phyloP scores from a whole-genome alignment of 805 yeast species.

The Wickerhamiella nectarea region DNA sequence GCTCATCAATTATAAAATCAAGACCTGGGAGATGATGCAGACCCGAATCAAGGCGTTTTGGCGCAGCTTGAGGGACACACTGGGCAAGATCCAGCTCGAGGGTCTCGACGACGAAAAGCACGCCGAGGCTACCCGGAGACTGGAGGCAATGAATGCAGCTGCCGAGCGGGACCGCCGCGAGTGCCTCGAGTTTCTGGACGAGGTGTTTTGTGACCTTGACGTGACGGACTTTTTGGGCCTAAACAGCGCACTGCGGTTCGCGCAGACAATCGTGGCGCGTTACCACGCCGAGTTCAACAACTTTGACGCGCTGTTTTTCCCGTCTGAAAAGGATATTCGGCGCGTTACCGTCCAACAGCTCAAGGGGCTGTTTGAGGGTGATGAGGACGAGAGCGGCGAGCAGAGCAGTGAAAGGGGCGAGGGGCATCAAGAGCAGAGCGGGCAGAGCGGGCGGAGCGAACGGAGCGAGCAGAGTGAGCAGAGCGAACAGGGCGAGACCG shows the following conservation, averaged over 20 bases:
- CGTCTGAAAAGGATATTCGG: slow-evolving; percentile 86
- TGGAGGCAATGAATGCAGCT: slow-evolving; percentile 43
- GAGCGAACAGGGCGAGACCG: too few species aligned
- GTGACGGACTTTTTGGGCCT: slow-evolving; percentile 57
- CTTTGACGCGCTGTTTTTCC: slow-evolving; percentile 67
- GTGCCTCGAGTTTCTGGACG: slow-evolving; percentile 35
- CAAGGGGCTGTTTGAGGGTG: slow-evolving; percentile 39
- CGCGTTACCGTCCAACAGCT: slow-evolving; percentile 80
- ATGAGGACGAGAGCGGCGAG: slow-evolving; percentile 6
- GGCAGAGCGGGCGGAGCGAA: background rate
- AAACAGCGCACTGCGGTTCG: slow-evolving; percentile 51
- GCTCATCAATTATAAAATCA: slow-evolving; percentile 55
- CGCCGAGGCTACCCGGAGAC: slow-evolving; percentile 49
- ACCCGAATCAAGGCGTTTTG: slow-evolving; percentile 49
- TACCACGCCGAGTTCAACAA: slow-evolving; percentile 80
- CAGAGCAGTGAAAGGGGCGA: background rate
- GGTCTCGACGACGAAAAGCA: slow-evolving; percentile 56
- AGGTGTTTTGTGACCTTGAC: slow-evolving; percentile 39
- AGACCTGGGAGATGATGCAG: slow-evolving; percentile 40
- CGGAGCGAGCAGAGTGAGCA: too few species aligned
- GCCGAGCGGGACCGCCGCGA: slow-evolving; percentile 38
- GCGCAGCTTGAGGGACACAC: slow-evolving; percentile 52
- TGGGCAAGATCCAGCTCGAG: slow-evolving; percentile 67
- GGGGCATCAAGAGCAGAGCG: background rate
- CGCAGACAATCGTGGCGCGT: slow-evolving; percentile 68